Evolutionary conservation across 352 stramenopile species (phyloP), one percentile per base, ranked within the genome.

Genomic region (Globisporangium irregulare): DNA sequence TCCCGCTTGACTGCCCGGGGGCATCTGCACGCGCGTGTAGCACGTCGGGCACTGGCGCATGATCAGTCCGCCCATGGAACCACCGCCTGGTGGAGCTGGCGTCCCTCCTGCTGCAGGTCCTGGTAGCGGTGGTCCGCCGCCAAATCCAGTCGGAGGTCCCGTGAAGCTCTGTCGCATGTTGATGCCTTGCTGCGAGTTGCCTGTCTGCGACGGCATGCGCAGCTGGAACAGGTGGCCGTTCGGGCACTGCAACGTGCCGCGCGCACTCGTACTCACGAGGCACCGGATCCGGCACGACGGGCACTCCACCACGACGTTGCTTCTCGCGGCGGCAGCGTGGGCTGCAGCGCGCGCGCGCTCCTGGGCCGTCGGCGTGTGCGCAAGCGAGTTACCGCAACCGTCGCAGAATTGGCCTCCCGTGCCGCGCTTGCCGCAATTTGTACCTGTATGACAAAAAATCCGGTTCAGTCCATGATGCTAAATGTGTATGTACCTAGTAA

Each of bases 11-110:
- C 84, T 93, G 20, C 86, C 86, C 15, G 86, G 86, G 1, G 87
- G 87, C 87, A 95, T 95, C 66, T 95, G 87, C 62, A 95, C 87
- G 59, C 86, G 87, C 66, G 87, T 95, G 72, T 91, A 91, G 78
- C 87, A 95, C 59, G 87, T 94, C 57, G 87, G 86, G 53, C 87
- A 95, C 77, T 93, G 84, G 7, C 87, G 83, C 87, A 95, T 95
- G 59, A 94, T 78, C 2, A 85, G 74, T 50, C 86, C 63, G 56
- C 56, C 32, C 53, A 41, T 20, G 51, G 80, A 71, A 57, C 77
- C 72, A 41, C 69, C 67, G 3, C 25, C 46, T 4, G 22, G 10
- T 20, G 27, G 9, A 1, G 4, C 29, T 51, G 64, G 66, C 15
- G 75, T 7, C 8, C 43, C 18, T 12, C 43, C 43, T 24, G 43